Evolutionary conservation across 805 yeast genomes (phyloP).

Genomic region (Starmerella apicola): DNA sequence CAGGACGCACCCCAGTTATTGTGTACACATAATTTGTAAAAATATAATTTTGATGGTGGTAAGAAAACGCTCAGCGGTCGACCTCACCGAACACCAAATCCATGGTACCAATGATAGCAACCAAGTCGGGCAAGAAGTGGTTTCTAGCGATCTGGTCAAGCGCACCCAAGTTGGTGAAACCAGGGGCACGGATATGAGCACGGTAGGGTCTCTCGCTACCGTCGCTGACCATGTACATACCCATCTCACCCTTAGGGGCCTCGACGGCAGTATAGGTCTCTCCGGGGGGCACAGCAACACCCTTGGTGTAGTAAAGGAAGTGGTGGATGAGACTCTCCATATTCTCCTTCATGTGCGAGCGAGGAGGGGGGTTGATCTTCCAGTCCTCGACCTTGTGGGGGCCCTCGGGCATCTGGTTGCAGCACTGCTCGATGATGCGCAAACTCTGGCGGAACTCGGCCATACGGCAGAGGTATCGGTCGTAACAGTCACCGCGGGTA

Average conservation of each 20-base stretch:
- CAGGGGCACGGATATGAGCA: slow-evolving; percentile 90
- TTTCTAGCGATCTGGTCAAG: slow-evolving; percentile 80
- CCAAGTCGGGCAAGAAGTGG: slow-evolving; percentile 80
- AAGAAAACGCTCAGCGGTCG: slow-evolving; percentile 46
- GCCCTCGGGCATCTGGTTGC: slow-evolving; percentile 84
- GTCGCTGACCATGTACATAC: slow-evolving; percentile 76
- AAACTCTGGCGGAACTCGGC: slow-evolving; percentile 84
- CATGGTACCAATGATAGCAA: slow-evolving; percentile 90
- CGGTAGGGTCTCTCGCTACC: slow-evolving; percentile 85
- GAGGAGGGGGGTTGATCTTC: slow-evolving; percentile 73
- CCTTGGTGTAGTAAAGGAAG: slow-evolving; percentile 76
- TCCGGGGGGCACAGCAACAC: slow-evolving; percentile 79
- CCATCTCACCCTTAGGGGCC: slow-evolving; percentile 95
- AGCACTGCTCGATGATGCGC: slow-evolving; percentile 80
- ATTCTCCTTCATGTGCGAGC: slow-evolving; percentile 73
- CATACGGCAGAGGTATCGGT: slow-evolving; percentile 79
- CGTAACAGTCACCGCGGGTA: slow-evolving; percentile 79
- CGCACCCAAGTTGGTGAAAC: slow-evolving; percentile 81
- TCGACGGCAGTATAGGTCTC: slow-evolving; percentile 86
- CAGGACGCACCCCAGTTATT: too few species aligned
- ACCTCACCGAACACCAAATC: slow-evolving; percentile 91
- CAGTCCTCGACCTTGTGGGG: slow-evolving; percentile 84
- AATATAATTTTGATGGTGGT: too few species aligned
- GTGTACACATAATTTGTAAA: too few species aligned
- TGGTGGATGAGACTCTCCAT: slow-evolving; percentile 89